Percentiles rank a stretch among this genome's conserved stretches.
Conservation (phyloP, 2,329 filamentous ascomycete species). For the Apiospora marii region DNA sequence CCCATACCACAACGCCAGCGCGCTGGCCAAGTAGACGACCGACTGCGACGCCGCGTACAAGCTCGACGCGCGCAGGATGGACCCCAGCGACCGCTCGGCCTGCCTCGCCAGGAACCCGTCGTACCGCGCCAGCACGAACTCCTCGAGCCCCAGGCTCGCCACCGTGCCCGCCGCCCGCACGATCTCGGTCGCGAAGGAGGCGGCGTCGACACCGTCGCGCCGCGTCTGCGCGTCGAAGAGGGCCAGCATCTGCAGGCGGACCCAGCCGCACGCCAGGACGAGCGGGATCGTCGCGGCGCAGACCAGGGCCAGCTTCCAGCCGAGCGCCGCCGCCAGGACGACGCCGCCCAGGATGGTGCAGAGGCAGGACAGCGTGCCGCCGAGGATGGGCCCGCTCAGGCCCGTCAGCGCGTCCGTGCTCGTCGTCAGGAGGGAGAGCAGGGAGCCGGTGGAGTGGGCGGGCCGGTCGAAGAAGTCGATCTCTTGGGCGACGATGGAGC, state of each 20-base stretch:
- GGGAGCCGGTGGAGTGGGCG: constrained; percentile 85
- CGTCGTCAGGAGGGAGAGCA: constrained; percentile 88
- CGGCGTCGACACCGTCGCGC: constrained; percentile 2
- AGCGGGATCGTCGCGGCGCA: constrained; percentile 62
- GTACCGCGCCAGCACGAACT: constrained; percentile 69
- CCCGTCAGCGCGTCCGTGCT: constrained; percentile 89
- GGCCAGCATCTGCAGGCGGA: constrained; percentile 64
- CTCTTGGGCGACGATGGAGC: constrained; percentile 87
- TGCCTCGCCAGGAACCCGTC: constrained; percentile 65
- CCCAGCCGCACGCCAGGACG: constrained; percentile 53
- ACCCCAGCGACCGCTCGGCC: constrained; percentile 61
- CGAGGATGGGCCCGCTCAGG: constrained; percentile 85
- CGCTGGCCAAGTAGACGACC: constrained; percentile 42
- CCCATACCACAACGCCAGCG: constrained; percentile 49
- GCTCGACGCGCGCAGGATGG: constrained; percentile 76
- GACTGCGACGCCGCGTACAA: constrained; percentile 75
- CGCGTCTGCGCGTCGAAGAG: constrained; percentile 19
- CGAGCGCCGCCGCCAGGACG: constrained; percentile 60
- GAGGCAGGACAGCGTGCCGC: constrained; percentile 80
- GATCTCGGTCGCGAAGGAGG: constrained; percentile 27
- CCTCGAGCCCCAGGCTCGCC: constrained; percentile 74
- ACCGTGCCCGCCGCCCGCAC: constrained; percentile 57
- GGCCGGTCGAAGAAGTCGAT: constrained; percentile 90
- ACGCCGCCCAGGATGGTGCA: constrained; percentile 82
- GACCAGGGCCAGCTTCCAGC: constrained; percentile 77